Base-by-base conservation (phyloP, 1,284 basidiomycete genomes). In the Cutaneotrichosporon arboriforme region DNA sequence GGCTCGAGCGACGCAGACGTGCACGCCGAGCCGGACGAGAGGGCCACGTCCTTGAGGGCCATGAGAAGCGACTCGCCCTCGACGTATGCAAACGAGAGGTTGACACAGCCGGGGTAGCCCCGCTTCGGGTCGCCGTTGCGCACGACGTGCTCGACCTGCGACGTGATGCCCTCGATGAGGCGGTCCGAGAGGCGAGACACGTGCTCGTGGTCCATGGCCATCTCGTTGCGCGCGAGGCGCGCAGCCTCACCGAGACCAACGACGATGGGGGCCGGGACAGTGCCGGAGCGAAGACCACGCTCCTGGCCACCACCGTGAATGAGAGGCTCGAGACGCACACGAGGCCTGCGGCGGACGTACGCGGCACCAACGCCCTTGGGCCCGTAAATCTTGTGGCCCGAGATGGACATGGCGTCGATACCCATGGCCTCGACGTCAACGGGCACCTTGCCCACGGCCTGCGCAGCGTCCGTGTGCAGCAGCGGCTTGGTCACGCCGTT, bases 1-100 rank as follows among this genome's bases (percentile, higher is more conserved):
- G 96, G 96, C 76, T 99, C 96, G 49, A 99, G 81, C 14, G 94
- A 97, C 2, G 96, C 96, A 0, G 93, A 97, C 14, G 96, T 99
- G 69, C 96, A 99, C 10, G 96, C 96, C 65, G 91, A 96, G 46
- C 96, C 96, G 1, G 94, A 97, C 13, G 94, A 97, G 34, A 99
- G 81, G 4, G 96, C 96, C 56, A 98, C 87, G 69, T 98, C 91
- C 87, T 98, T 98, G 64, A 99, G 77, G 17, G 96, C 94, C 96
- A 98, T 98, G 60, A 99, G 77, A 58, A 99, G 81, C 69, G 89
- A 93, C 77, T 98, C 94, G 26, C 94, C 94, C 69, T 98, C 94
- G 41, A 98, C 92, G 72, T 97, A 98, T 12, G 93, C 84, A 74
- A 97, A 98, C 57, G 88, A 92, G 40, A 98, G 80, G 76, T 97